Percentiles rank a stretch among this genome's conserved stretches.
phyloP scores from a whole-genome alignment of 129 eudicot species.

The Solidago caesia region DNA sequence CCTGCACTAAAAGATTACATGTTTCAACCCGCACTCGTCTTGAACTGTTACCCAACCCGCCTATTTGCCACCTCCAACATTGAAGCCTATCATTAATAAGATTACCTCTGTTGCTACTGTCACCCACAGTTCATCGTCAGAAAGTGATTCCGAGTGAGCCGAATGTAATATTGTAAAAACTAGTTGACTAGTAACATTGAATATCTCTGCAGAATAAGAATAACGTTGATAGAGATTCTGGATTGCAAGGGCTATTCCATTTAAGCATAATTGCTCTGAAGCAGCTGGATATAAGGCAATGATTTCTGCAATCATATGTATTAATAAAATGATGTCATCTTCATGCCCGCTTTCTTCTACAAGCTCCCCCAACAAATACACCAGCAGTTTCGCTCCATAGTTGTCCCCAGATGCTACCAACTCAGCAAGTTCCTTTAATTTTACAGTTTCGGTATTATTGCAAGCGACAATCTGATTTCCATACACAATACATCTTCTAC shows the following conservation, averaged over 20 bases:
- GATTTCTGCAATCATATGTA: slow-evolving; percentile 40
- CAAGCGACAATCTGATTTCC: slow-evolving; percentile 30
- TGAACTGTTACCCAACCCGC: not conserved
- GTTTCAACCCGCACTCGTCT: not conserved
- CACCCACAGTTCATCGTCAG: slow-evolving; percentile 71
- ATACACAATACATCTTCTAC: slow-evolving; percentile 40
- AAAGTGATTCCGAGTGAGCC: slow-evolving; percentile 53
- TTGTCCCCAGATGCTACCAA: slow-evolving; percentile 68
- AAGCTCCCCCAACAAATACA: slow-evolving; percentile 59
- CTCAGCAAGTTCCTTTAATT: slow-evolving; percentile 53
- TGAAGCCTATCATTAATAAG: not conserved
- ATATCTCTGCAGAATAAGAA: slow-evolving; percentile 43
- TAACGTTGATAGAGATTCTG: slow-evolving; percentile 43
- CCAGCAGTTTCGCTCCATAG: slow-evolving; percentile 54
- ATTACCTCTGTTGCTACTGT: slow-evolving; percentile 67
- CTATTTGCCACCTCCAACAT: slow-evolving; percentile 9
- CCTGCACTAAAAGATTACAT: not conserved
- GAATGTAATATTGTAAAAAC: slow-evolving; percentile 53
- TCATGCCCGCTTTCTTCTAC: slow-evolving; percentile 49
- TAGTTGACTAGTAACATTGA: slow-evolving; percentile 42
- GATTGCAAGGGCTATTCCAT: slow-evolving; percentile 65
- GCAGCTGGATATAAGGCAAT: slow-evolving; percentile 64
- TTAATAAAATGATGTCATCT: slow-evolving; percentile 49
- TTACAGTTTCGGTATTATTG: slow-evolving; percentile 33
- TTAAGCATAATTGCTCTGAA: slow-evolving; percentile 70